Evolutionary conservation across 345 rosid genomes (phyloP).

Genomic region (Eucalyptus guilfoylei): DNA sequence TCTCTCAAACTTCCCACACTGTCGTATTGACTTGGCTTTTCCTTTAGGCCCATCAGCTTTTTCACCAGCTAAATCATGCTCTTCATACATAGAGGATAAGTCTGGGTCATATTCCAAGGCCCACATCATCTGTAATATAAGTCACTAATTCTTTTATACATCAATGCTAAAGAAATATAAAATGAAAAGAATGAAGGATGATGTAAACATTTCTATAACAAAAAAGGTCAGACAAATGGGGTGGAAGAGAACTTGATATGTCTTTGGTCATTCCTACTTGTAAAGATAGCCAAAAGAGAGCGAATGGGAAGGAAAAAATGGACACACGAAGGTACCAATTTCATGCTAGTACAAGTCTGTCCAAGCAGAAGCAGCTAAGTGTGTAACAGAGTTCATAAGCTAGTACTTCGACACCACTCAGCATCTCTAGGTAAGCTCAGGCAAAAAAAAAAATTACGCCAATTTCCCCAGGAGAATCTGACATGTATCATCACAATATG

Average conservation of each 20-base stretch:
- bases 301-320: not conserved
- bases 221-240: not conserved
- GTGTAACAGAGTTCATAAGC: not conserved
- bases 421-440: not conserved
- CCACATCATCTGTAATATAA: conserved; percentile 91
- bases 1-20: conserved; percentile 83
- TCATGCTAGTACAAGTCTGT: not conserved
- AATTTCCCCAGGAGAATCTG: not conserved
- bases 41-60: conserved; percentile 49
- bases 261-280: not conserved
- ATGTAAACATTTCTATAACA: not conserved
- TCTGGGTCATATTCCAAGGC: conserved; percentile 94
- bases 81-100: conserved; percentile 61
- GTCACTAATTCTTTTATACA: not conserved
- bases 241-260: not conserved
- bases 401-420: not conserved
- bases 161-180: not conserved
- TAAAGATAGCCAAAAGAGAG: not conserved
- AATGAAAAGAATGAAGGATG: not conserved
- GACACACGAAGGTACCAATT: not conserved
- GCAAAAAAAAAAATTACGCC: not conserved
- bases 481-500: not conserved
- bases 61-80: conserved; percentile 25
- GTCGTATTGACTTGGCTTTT: conserved; percentile 48
- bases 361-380: not conserved